phyloP scores from a whole-genome alignment of 805 yeast species.

The Barnettozyma siamensis region DNA sequence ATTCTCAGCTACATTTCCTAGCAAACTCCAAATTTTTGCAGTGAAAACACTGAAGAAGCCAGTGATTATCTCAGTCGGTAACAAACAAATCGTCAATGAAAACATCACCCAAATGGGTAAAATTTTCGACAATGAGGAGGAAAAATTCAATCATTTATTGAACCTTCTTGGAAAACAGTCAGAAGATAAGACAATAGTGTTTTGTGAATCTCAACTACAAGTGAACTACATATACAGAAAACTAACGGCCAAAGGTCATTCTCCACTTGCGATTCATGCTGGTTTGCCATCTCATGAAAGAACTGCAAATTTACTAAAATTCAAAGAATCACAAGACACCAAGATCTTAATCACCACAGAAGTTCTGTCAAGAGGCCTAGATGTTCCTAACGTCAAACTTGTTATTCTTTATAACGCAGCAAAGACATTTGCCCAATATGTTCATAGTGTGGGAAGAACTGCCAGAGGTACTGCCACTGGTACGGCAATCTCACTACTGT shows the following conservation, averaged over 20 bases:
- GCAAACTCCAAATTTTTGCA: slow-evolving; percentile 72
- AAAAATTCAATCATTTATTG: slow-evolving; percentile 52
- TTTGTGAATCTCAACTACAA: slow-evolving; percentile 82
- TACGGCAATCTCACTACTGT: slow-evolving; percentile 65
- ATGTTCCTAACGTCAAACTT: slow-evolving; percentile 76
- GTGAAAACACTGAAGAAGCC: slow-evolving; percentile 57
- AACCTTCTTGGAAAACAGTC: slow-evolving; percentile 44
- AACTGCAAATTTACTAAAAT: slow-evolving; percentile 64
- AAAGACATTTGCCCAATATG: slow-evolving; percentile 88
- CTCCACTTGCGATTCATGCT: slow-evolving; percentile 77
- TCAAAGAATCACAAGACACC: slow-evolving; percentile 39
- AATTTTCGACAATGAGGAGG: slow-evolving; percentile 44
- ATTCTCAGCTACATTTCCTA: slow-evolving; percentile 92
- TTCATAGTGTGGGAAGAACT: slow-evolving; percentile 93
- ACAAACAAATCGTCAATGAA: slow-evolving; percentile 71
- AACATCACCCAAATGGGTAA: slow-evolving; percentile 72
- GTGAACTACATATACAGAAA: slow-evolving; percentile 68
- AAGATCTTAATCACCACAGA: slow-evolving; percentile 84
- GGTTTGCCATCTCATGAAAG: slow-evolving; percentile 87
- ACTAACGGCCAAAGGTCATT: slow-evolving; percentile 46
- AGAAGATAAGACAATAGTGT: slow-evolving; percentile 59
- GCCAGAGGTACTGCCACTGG: slow-evolving; percentile 83
- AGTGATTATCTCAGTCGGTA: slow-evolving; percentile 73
- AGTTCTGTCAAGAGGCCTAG: slow-evolving; percentile 91
- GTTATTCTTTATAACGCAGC: slow-evolving; percentile 84